Evolutionary conservation across 169 alveolate species (phyloP).

Genomic region (Theileria annulata): DNA sequence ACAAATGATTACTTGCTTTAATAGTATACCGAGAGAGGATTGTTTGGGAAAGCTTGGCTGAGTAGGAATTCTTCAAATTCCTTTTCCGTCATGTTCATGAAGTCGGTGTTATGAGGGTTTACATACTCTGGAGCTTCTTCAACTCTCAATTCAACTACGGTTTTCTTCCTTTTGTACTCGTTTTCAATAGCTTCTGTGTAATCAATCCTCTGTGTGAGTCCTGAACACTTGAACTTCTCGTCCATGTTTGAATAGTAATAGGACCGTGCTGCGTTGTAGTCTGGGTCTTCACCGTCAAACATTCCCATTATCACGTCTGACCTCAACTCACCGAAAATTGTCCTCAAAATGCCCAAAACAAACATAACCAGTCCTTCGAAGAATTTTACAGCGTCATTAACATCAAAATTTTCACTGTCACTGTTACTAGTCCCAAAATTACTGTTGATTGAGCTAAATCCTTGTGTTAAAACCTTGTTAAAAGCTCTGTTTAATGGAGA

Average conservation of each 20-base stretch:
- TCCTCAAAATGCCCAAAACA: constrained; percentile 44
- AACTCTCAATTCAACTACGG: background rate
- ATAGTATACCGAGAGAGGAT: constrained; percentile 50
- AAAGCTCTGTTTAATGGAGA: constrained; percentile 42
- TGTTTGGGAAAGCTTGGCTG: constrained; percentile 43
- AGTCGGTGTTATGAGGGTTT: background rate
- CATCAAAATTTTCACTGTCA: constrained; percentile 16
- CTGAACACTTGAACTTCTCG: constrained; percentile 20
- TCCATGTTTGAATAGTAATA: constrained; percentile 43
- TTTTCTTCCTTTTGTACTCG: constrained; percentile 2
- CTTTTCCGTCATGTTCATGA: constrained; percentile 47
- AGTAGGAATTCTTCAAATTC: constrained; percentile 59
- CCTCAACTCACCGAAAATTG: constrained; percentile 53
- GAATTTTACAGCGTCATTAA: constrained; percentile 54
- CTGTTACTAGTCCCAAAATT: constrained; percentile 7
- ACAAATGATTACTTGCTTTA: background rate
- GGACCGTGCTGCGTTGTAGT: constrained; percentile 56
- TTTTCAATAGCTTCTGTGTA: constrained; percentile 61
- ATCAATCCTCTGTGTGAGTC: constrained; percentile 67
- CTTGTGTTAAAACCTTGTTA: background rate
- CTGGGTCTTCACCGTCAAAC: constrained; percentile 47
- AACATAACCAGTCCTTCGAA: constrained; percentile 57
- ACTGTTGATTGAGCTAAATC: background rate
- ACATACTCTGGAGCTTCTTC: background rate
- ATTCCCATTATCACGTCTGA: constrained; percentile 55